Base-by-base conservation (phyloP, 768 basidiomycete species). In the Aureoboletus auriporus region DNA sequence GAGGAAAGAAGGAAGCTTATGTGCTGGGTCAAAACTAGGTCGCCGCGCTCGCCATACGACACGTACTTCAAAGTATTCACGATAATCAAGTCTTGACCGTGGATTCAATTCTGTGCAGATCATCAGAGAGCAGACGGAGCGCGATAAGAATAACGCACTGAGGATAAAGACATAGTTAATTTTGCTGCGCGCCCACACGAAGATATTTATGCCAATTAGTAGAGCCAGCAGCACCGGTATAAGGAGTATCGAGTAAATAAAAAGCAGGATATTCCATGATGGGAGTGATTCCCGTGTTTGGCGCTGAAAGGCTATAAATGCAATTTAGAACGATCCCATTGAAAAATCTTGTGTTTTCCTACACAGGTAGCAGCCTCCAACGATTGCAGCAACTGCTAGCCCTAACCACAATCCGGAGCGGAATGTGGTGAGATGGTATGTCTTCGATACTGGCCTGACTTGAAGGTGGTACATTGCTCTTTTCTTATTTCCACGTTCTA, bases 91-190 rank as follows among this genome's bases (percentile, higher is more conserved):
- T 27, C 76, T 80, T 30, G 84, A 82, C 48, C 82, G 75, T 20
- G 82, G 61, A 53, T 91, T 79, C 46, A 94, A 64, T 63, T 88
- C 90, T 85, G 56, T 17, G 17, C 14, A 38, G 5, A 40, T 40
- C n/a, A 29, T 61, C 28, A 63, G 47, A 40, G 16, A 44, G 4
- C 8, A 20, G 41, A 35, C 7, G 13, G 16, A 26, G 6, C 2
- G 38, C 28, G 14, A 17, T 27, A 16, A 30, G 6, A 39, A 31
- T 9, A 17, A 57, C 77, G 34, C 50, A 88, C 87, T 87, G 59
- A 94, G 89, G 31, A 94, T 89, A 64, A 97, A 95, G n/a, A 84
- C 78, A 58, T 93, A 95, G 62, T 97, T 98, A 57, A 99, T 92
- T 39, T 87, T 76, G 6, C 83, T 72, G 5, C 69, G 67, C 0